Percentiles rank a stretch among this genome's conserved stretches.
These are phyloP conservation scores for Penicillium paradoxum DNA, from an alignment of 495 filamentous ascomycete species.

Conservation along the genomic window DNA sequence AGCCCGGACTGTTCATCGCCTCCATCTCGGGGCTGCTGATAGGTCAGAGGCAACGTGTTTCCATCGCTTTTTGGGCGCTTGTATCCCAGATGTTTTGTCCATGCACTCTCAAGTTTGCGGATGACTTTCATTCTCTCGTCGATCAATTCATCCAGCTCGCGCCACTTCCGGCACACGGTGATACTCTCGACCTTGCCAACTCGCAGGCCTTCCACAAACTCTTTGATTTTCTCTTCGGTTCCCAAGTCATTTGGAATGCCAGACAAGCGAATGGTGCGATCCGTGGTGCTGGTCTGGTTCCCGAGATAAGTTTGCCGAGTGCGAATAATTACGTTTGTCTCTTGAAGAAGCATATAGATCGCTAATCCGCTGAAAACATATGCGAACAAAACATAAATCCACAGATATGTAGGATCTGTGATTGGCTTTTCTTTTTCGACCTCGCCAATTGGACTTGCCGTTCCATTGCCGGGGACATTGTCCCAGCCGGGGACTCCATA, in stretches of 20 bases:
- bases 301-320: constrained; percentile 89
- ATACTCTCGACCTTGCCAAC: constrained; percentile 94
- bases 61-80: constrained; percentile 43
- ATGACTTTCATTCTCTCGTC: constrained; percentile 59
- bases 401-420: constrained; percentile 59
- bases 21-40: constrained; percentile 39
- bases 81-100: constrained; percentile 64
- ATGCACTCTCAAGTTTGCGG: constrained; percentile 76
- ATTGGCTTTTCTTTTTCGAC: constrained; percentile 25
- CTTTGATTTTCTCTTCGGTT: constrained; percentile 77
- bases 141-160: constrained; percentile 70
- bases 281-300: constrained; percentile 86
- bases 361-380: constrained; percentile 83
- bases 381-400: constrained; percentile 87
- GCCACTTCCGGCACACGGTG: constrained; percentile 84
- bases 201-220: constrained; percentile 78
- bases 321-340: constrained; percentile 78
- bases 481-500: constrained; percentile 41
- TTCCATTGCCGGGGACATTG: constrained; percentile 15
- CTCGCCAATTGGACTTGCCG: constrained; percentile 7
- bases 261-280: constrained; percentile 86
- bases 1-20: constrained; percentile 50
- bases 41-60: constrained; percentile 47
- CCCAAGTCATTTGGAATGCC: constrained; percentile 78
- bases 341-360: constrained; percentile 73